phyloP scores from a whole-genome alignment of 202 grass and related monocot species.

The Zizania palustris region DNA sequence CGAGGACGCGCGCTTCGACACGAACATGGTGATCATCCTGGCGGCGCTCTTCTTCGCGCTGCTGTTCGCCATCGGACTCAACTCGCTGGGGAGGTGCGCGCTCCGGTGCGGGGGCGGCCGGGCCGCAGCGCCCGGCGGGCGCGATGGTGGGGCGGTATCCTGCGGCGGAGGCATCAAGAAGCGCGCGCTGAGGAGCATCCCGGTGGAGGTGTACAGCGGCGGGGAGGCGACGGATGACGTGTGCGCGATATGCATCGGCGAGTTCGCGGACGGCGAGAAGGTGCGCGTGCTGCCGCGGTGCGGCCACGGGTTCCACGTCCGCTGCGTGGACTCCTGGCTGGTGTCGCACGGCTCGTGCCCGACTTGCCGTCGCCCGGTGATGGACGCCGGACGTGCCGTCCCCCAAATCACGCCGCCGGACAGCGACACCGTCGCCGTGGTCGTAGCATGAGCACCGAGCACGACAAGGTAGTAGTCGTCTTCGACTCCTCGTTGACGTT shows the following conservation, averaged over 20 bases:
- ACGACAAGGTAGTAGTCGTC: neutral
- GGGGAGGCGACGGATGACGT: conserved; percentile 15
- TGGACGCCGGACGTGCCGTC: neutral
- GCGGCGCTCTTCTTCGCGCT: conserved; percentile 70
- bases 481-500: neutral
- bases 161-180: conserved; percentile 43
- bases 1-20: conserved; percentile 50
- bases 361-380: conserved; percentile 59
- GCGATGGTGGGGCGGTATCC: neutral
- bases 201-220: conserved; percentile 59
- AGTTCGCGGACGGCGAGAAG: conserved; percentile 74
- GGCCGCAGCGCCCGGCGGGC: neutral
- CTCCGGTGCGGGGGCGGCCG: conserved; percentile 40
- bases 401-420: neutral
- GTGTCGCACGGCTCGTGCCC: conserved; percentile 71
- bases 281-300: conserved; percentile 77
- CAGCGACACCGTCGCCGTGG: conserved; percentile 35
- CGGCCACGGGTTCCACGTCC: conserved; percentile 70
- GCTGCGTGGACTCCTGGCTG: conserved; percentile 82
- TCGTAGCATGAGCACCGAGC: conserved; percentile 24
- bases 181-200: conserved; percentile 63
- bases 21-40: conserved; percentile 77
- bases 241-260: conserved; percentile 83
- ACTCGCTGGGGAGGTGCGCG: conserved; percentile 72
- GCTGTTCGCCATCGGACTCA: conserved; percentile 65